phyloP scores from a whole-genome alignment of 768 basidiomycete species.

The Lactifluus pinguis region DNA sequence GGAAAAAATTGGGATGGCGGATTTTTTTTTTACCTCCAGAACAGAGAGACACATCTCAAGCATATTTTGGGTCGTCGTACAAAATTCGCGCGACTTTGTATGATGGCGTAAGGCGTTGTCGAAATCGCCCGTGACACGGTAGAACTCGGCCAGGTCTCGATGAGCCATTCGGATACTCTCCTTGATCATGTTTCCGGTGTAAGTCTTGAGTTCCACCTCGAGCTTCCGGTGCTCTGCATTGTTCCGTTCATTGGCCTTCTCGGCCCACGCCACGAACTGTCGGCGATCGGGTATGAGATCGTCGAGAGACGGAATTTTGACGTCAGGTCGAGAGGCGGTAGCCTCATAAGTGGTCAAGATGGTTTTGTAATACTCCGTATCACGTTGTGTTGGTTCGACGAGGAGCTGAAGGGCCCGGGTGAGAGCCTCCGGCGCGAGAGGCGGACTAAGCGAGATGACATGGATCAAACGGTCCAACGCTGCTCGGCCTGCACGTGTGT shows the following conservation, averaged over 20 bases:
- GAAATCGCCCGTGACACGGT: constrained; percentile 65
- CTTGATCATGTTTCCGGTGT: constrained; percentile 95
- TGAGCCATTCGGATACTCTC: constrained; percentile 95
- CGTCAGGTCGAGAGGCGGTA: constrained; percentile 26
- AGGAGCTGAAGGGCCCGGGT: constrained; percentile 57
- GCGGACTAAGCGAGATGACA: constrained; percentile 55
- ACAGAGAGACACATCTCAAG: constrained; percentile 86
- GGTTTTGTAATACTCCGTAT: constrained; percentile 49
- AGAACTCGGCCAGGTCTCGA: constrained; percentile 78
- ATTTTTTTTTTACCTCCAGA: constrained; percentile 46
- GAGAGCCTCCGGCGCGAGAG: constrained; percentile 65
- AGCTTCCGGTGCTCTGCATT: constrained; percentile 69
- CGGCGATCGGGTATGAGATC: constrained; percentile 48
- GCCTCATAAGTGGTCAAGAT: constrained; percentile 49
- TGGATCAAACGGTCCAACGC: constrained; percentile 66
- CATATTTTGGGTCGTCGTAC: constrained; percentile 85
- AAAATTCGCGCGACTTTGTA: constrained; percentile 89
- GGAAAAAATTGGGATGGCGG: neutral
- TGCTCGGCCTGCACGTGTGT: constrained; percentile 46
- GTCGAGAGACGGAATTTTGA: constrained; percentile 35
- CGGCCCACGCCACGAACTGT: constrained; percentile 44
- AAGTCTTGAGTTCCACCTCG: constrained; percentile 92
- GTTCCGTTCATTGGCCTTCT: constrained; percentile 57
- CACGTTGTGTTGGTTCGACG: constrained; percentile 45
- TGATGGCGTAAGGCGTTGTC: constrained; percentile 66